Evolutionary conservation across 805 yeast genomes (phyloP).

Genomic region (Torulaspora quercuum): DNA sequence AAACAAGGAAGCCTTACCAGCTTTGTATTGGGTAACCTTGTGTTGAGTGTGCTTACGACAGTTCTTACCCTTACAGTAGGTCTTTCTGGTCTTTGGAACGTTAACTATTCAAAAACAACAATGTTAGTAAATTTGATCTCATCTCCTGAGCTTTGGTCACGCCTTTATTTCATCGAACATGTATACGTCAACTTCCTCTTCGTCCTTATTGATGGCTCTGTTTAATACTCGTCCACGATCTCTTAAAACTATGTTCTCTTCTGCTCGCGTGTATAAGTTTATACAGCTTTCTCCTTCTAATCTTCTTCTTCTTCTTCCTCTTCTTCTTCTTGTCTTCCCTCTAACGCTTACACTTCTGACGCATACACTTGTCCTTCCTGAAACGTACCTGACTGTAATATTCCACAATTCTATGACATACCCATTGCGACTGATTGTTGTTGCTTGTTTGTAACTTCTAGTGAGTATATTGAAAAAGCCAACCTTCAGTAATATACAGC

Average conservation of each 20-base stretch:
- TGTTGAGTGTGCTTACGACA: conserved; percentile 99
- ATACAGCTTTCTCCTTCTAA: no score
- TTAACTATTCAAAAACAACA: conserved; percentile 58
- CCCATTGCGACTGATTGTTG: conserved; percentile 34
- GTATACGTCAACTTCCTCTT: no score
- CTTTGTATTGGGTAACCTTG: conserved; percentile 99
- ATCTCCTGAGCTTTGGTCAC: no score
- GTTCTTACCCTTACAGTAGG: conserved; percentile 99
- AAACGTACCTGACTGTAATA: no score
- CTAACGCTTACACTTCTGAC: background rate
- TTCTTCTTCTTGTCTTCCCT: background rate
- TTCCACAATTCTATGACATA: conserved; percentile 19
- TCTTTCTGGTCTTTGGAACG: conserved; percentile 99
- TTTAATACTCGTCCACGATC: no score
- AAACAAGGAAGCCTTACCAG: conserved; percentile 98
- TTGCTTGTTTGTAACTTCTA: conserved; percentile 13
- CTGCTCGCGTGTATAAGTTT: no score
- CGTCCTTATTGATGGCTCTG: no score
- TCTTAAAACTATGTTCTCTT: no score
- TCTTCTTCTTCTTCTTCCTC: no score
- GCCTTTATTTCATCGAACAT: background rate
- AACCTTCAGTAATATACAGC: conserved; percentile 7
- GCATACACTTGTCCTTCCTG: no score
- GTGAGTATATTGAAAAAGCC: conserved; percentile 1
- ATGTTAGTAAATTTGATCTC: conserved; percentile 9